A percentile compares a stretch with the other conserved stretches of the same genome.
These are phyloP conservation scores for Fusarium sp. DNA, from an alignment of 2,329 filamentous ascomycete genomes.

Conservation along the genomic window DNA sequence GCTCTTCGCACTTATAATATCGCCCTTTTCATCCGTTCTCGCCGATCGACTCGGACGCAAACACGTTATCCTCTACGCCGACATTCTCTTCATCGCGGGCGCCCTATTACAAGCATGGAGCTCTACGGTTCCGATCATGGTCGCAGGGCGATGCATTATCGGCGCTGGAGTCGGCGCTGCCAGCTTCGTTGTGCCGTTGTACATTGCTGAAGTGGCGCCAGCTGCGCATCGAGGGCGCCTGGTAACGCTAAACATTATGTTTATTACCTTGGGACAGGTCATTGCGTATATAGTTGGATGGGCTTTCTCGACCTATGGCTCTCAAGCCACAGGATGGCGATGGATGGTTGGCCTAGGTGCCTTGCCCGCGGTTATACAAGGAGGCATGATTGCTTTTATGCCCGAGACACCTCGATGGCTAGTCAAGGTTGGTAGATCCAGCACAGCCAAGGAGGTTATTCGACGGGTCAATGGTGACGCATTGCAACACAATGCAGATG, in stretches of 20 bases:
- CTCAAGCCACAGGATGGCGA: conserved; percentile 74
- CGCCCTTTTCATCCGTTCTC: conserved; percentile 72
- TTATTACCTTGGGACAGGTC: conserved; percentile 89
- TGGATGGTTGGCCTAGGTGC: conserved; percentile 93
- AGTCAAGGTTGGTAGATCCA: conserved; percentile 72
- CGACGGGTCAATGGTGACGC: conserved; percentile 69
- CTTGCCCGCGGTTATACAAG: conserved; percentile 78
- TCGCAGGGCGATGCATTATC: conserved; percentile 74
- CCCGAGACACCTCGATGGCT: conserved; percentile 93
- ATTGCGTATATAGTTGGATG: conserved; percentile 89
- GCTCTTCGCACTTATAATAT: conserved; percentile 72
- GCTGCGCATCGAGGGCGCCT: conserved; percentile 79
- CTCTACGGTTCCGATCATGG: conserved; percentile 70
- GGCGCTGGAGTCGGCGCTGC: conserved; percentile 79
- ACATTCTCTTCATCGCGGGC: conserved; percentile 74
- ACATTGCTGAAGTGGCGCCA: conserved; percentile 88
- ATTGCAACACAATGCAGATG: conserved; percentile 62
- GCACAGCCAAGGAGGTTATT: conserved; percentile 73
- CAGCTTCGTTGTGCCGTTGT: conserved; percentile 85
- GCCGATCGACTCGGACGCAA: conserved; percentile 72
- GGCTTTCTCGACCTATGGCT: conserved; percentile 70
- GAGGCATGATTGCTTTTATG: conserved; percentile 74
- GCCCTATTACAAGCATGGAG: conserved; percentile 73
- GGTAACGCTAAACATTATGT: conserved; percentile 83
- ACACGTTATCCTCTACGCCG: conserved; percentile 71